phyloP scores from a whole-genome alignment of 2,329 filamentous ascomycete genomes.

The Aspergillus tubingensis region DNA sequence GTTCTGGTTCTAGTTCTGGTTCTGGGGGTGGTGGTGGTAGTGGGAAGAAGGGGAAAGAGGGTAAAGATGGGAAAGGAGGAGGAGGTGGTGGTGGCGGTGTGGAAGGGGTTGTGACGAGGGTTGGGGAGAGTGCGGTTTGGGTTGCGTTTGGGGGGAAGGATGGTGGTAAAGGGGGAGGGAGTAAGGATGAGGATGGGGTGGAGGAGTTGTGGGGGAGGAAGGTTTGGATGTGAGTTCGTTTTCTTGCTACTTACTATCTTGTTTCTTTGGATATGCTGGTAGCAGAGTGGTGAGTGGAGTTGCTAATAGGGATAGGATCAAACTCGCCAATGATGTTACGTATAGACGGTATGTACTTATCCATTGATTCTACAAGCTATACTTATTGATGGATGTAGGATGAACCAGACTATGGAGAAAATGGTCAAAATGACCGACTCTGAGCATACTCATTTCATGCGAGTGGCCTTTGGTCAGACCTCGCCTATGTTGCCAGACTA shows the following conservation, averaged over 20 bases:
- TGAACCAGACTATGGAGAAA: constrained; percentile 65
- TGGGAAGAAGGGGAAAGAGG: constrained; percentile 24
- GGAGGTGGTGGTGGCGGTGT: too few relatives aligned
- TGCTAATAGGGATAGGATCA: constrained; percentile 30
- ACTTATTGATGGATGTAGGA: constrained; percentile 40
- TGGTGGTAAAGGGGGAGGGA: constrained; percentile 38
- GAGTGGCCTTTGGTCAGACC: constrained; percentile 61
- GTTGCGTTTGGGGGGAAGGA: constrained; percentile 46
- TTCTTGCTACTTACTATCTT: neutral
- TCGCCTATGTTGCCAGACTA: constrained; percentile 55
- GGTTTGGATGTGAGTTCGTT: constrained; percentile 61
- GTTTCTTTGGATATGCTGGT: neutral
- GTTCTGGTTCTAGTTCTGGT: constrained; percentile 12
- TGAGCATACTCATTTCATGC: constrained; percentile 60
- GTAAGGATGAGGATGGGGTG: constrained; percentile 44
- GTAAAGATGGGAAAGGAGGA: constrained; percentile 24
- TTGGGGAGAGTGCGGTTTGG: constrained; percentile 46
- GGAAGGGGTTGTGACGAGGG: constrained; percentile 51
- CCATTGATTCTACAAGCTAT: neutral
- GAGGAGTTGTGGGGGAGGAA: constrained; percentile 57
- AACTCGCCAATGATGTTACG: constrained; percentile 67
- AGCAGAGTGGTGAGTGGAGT: too few relatives aligned
- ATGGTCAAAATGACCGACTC: constrained; percentile 58
- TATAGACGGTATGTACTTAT: constrained; percentile 56
- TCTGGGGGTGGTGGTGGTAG: neutral